These are phyloP conservation scores for Fraxinus paxiana DNA, from an alignment of 305 asterid species.

Conservation along the genomic window DNA sequence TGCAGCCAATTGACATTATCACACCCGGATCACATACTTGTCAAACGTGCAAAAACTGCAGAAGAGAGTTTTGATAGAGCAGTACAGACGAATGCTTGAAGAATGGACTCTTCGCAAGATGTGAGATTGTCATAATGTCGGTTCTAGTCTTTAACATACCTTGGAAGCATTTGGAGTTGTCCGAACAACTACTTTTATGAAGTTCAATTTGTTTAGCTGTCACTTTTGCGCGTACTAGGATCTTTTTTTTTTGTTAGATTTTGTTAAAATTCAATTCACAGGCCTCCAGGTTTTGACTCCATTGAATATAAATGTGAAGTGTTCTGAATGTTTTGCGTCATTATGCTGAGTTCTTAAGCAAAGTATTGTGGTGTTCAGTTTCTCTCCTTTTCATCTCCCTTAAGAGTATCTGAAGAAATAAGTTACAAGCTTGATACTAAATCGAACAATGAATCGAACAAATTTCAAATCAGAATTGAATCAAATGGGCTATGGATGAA, in stretches of 20 bases:
- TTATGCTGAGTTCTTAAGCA: background rate
- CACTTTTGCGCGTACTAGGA: background rate
- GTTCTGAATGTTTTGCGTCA: background rate
- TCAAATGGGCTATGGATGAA: background rate
- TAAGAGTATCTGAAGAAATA: no score
- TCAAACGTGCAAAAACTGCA: constrained; percentile 55
- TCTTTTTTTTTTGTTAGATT: background rate
- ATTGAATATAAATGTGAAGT: background rate
- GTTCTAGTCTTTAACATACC: background rate
- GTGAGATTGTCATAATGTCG: constrained; percentile 12
- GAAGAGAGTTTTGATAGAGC: constrained; percentile 88
- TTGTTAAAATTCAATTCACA: background rate
- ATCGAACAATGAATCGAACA: no score
- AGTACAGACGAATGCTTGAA: constrained; percentile 65
- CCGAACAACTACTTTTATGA: background rate
- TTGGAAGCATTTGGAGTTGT: background rate
- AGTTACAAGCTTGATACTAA: background rate
- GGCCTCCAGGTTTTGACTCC: background rate
- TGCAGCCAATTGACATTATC: constrained; percentile 89
- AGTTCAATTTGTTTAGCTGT: background rate
- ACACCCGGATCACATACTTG: constrained; percentile 80
- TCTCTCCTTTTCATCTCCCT: background rate
- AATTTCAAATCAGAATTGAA: background rate
- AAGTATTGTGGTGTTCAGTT: background rate
- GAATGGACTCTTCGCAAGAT: constrained; percentile 2